Evolutionary conservation across 805 yeast genomes (phyloP).

Genomic region (Priceomyces melissophilus): DNA sequence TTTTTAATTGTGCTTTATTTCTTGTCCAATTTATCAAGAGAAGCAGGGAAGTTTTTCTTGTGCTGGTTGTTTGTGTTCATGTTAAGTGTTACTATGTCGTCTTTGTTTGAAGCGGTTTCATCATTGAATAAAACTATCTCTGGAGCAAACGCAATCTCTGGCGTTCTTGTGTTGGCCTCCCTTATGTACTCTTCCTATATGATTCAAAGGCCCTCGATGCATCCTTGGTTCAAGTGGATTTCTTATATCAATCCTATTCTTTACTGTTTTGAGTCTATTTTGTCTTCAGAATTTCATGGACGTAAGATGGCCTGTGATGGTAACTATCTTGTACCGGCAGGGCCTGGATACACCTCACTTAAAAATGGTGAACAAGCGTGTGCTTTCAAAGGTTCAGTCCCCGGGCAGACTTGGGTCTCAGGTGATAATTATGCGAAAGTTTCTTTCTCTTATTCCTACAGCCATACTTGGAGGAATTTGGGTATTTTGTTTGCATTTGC

Average conservation of each 20-base stretch:
- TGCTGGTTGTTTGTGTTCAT: conserved; percentile 44
- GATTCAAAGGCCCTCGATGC: conserved; percentile 33
- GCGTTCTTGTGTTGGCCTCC: conserved; percentile 37
- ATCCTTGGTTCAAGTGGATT: conserved; percentile 33
- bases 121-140: conserved; percentile 51
- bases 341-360: conserved; percentile 21
- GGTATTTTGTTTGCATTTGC: conserved; percentile 39
- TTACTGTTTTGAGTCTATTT: conserved; percentile 27
- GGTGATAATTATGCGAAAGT: conserved; percentile 35
- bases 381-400: conserved; percentile 16
- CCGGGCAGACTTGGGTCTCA: conserved; percentile 17
- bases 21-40: conserved; percentile 38
- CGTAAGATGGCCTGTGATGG: conserved; percentile 24
- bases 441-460: conserved; percentile 32
- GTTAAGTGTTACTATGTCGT: conserved; percentile 50
- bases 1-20: conserved; percentile 26
- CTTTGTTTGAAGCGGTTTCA: conserved; percentile 52
- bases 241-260: conserved; percentile 36
- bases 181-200: conserved; percentile 28
- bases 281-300: conserved; percentile 29
- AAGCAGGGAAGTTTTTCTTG: conserved; percentile 55
- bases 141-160: conserved; percentile 54
- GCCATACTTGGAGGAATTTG: conserved; percentile 47
- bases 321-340: conserved; percentile 18
- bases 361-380: conserved; percentile 15